These are phyloP conservation scores for Boletellus deceptivus DNA, from an alignment of 1,284 basidiomycete species.

Conservation along the genomic window DNA sequence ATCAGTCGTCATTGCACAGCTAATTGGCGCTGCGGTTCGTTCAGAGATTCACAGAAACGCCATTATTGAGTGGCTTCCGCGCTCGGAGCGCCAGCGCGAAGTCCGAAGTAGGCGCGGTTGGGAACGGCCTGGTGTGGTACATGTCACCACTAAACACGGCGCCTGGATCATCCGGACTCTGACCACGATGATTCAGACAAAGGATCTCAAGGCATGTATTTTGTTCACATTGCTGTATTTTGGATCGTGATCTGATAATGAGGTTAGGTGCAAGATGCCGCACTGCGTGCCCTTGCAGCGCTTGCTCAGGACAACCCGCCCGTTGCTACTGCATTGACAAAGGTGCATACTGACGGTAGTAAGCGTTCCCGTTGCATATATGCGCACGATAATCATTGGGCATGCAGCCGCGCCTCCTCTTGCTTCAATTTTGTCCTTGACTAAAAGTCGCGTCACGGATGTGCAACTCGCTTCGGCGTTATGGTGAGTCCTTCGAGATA, in stretches of 20 bases:
- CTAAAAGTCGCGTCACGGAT: constrained; percentile 54
- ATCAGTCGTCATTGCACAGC: constrained; percentile 52
- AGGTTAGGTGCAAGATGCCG: constrained; percentile 65
- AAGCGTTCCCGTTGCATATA: constrained; percentile 6
- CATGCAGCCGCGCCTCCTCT: constrained; percentile 36
- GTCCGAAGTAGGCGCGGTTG: constrained; percentile 64
- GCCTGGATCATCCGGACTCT: constrained; percentile 60
- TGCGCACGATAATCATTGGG: constrained; percentile 1
- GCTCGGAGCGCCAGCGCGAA: constrained; percentile 50
- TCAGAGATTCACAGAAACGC: constrained; percentile 52
- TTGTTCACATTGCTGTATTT: neutral
- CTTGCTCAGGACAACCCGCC: constrained; percentile 63
- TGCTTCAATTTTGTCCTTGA: constrained; percentile 43
- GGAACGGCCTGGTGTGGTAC: constrained; percentile 49
- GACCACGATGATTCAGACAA: constrained; percentile 44
- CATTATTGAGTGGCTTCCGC: constrained; percentile 65
- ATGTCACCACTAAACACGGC: constrained; percentile 43
- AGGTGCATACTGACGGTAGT: constrained; percentile 42
- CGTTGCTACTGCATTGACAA: constrained; percentile 49
- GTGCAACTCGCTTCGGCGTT: constrained; percentile 66
- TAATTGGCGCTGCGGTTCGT: constrained; percentile 54
- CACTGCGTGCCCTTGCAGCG: constrained; percentile 65
- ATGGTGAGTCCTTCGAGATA: constrained; percentile 45
- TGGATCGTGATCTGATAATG: neutral
- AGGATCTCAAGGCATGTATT: constrained; percentile 51